Evolutionary conservation across 441 rosid genomes (phyloP).

Genomic region (Isatis lusitanica): DNA sequence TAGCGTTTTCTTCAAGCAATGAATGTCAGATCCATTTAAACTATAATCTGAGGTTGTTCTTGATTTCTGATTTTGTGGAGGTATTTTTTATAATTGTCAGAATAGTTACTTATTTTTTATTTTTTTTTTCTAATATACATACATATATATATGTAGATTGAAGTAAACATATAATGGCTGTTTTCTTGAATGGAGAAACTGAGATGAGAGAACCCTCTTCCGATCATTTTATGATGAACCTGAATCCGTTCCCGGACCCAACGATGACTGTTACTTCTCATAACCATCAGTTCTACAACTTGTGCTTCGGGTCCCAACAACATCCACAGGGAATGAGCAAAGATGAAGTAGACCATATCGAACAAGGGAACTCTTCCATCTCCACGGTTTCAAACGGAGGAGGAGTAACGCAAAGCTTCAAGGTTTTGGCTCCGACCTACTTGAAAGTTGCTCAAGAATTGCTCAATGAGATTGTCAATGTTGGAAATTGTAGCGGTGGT

Average conservation of each 20-base stretch:
- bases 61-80: not conserved
- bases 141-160: not conserved
- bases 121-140: not conserved
- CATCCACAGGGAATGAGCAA: not conserved
- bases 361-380: conserved; percentile 18
- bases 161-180: conserved; percentile 12
- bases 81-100: not conserved
- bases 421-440: conserved; percentile 55
- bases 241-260: conserved; percentile 3
- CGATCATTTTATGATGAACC: conserved; percentile 12
- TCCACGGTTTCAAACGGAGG: conserved; percentile 20
- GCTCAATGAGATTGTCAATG: conserved; percentile 62
- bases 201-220: conserved; percentile 25
- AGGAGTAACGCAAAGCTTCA: conserved; percentile 2
- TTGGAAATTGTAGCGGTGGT: conserved; percentile 32
- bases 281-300: conserved; percentile 21
- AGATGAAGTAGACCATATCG: conserved; percentile 14
- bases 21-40: not conserved
- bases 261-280: conserved; percentile 12
- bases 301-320: conserved; percentile 18
- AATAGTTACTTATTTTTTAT: not conserved
- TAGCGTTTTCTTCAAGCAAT: conserved; percentile 3
- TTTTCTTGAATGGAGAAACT: conserved; percentile 30
- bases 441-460: conserved; percentile 72
- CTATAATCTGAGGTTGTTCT: conserved; percentile 2